phyloP scores from a whole-genome alignment of 768 basidiomycete genomes.

The Mycena capillaripes region DNA sequence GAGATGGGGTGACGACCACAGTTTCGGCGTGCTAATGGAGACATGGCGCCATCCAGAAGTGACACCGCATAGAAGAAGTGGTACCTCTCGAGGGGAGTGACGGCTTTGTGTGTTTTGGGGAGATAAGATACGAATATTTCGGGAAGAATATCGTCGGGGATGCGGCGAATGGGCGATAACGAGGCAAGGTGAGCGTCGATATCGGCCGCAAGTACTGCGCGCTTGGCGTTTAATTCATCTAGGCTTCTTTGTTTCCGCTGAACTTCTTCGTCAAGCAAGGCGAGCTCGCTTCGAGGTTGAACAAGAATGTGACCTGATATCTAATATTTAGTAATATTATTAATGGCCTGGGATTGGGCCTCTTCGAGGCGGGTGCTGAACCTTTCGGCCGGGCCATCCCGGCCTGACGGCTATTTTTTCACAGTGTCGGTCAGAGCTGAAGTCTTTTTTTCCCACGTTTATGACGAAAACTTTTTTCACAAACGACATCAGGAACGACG shows the following conservation, averaged over 20 bases:
- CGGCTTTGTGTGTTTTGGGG: slow-evolving; percentile 32
- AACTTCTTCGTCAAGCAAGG: not conserved
- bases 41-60: slow-evolving; percentile 40
- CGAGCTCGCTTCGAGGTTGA: not conserved
- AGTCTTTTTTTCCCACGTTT: no score
- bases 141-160: slow-evolving; percentile 16
- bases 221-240: not conserved
- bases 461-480: no score
- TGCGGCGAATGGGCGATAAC: not conserved
- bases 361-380: no score
- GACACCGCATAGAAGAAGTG: slow-evolving; percentile 39
- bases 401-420: no score
- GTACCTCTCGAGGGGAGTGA: slow-evolving; percentile 29
- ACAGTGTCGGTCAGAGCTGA: no score
- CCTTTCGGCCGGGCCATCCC: no score
- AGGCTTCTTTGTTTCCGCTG: not conserved
- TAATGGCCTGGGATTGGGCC: no score
- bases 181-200: slow-evolving; percentile 18
- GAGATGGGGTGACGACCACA: slow-evolving; percentile 42
- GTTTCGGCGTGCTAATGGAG: slow-evolving; percentile 37
- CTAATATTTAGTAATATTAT: no score
- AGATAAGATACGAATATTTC: slow-evolving; percentile 32
- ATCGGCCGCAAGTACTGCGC: not conserved
- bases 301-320: not conserved
- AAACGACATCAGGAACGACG: no score